These are phyloP conservation scores for Serendipita sp. DNA, from an alignment of 768 basidiomycete species.

Conservation along the genomic window DNA sequence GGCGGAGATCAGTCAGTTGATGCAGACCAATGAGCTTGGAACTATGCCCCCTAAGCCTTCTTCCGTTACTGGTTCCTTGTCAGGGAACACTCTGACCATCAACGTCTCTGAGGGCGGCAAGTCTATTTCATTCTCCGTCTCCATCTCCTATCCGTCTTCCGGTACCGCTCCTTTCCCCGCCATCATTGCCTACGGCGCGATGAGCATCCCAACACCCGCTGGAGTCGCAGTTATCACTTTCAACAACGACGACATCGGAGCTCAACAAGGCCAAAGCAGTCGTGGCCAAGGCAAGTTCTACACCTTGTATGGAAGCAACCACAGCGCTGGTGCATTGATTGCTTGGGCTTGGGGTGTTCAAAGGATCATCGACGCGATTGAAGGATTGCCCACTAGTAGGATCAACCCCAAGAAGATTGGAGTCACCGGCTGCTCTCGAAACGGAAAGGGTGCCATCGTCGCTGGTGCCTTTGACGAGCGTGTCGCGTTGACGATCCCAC, in stretches of 20 bases:
- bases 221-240: conserved; percentile 6
- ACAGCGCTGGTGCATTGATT: conserved; percentile 7
- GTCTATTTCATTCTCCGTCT: conserved; percentile 4
- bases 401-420: conserved; percentile 10
- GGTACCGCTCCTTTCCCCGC: conserved; percentile 4
- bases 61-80: conserved; percentile 29
- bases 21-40: conserved; percentile 39
- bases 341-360: conserved; percentile 12
- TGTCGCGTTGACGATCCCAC: conserved; percentile 13
- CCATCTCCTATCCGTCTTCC: neutral
- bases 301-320: conserved; percentile 9
- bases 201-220: conserved; percentile 5
- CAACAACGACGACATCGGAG: conserved; percentile 7
- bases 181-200: conserved; percentile 6
- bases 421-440: conserved; percentile 13
- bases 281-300: conserved; percentile 9
- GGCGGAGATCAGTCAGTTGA: conserved; percentile 29
- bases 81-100: conserved; percentile 31
- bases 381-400: conserved; percentile 1
- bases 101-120: conserved; percentile 29
- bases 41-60: conserved; percentile 31
- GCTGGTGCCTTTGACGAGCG: conserved; percentile 13
- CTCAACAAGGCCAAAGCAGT: conserved; percentile 7
- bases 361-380: conserved; percentile 13
- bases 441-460: conserved; percentile 13